These are phyloP conservation scores for Boechera divaricarpa DNA, from an alignment of 345 rosid species.

Conservation along the genomic window DNA sequence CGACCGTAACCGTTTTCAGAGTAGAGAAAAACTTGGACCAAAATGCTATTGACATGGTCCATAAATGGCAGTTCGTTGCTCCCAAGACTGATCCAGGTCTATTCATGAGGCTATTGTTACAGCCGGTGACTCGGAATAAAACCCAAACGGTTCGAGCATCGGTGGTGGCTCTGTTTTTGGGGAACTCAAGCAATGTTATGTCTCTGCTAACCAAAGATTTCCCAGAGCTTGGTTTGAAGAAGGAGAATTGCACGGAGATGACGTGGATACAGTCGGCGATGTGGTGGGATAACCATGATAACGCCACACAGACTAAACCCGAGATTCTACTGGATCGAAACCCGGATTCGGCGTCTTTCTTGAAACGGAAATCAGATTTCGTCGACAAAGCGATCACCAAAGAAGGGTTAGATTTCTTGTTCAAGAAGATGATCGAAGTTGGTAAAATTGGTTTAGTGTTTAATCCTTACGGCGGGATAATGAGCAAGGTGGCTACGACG, in stretches of 20 bases:
- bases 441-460: slow-evolving; percentile 61
- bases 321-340: slow-evolving; percentile 51
- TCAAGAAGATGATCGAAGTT: slow-evolving; percentile 52
- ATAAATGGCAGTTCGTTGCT: slow-evolving; percentile 64
- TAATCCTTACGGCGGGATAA: slow-evolving; percentile 70
- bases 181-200: slow-evolving; percentile 45
- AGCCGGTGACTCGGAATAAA: slow-evolving; percentile 51
- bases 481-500: slow-evolving; percentile 48
- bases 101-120: slow-evolving; percentile 71
- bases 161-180: slow-evolving; percentile 49
- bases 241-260: slow-evolving; percentile 53
- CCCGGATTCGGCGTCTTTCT: slow-evolving; percentile 39
- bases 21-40: slow-evolving; percentile 45
- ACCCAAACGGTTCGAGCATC: slow-evolving; percentile 50
- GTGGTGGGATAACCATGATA: slow-evolving; percentile 54
- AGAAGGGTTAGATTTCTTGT: slow-evolving; percentile 47
- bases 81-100: slow-evolving; percentile 57
- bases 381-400: slow-evolving; percentile 54
- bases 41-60: slow-evolving; percentile 49
- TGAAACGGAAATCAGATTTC: slow-evolving; percentile 71
- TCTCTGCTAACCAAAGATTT: slow-evolving; percentile 46
- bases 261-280: slow-evolving; percentile 67
- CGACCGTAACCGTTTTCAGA: slow-evolving; percentile 58
- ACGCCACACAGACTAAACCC: slow-evolving; percentile 44
- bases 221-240: slow-evolving; percentile 59